These are phyloP conservation scores for Flaveria bidentis DNA, from an alignment of 129 eudicot genomes.

Conservation along the genomic window DNA sequence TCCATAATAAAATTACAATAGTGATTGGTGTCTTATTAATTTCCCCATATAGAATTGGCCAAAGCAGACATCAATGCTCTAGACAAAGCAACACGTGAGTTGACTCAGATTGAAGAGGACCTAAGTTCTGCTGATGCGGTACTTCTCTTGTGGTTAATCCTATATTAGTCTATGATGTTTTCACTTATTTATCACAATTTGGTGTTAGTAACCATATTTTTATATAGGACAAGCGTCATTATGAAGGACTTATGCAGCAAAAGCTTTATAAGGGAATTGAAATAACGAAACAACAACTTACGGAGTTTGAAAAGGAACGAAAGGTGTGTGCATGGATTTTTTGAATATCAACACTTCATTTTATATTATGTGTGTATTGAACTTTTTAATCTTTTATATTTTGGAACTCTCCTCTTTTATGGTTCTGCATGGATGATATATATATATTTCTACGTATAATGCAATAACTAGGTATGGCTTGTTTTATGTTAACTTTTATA, in stretches of 20 bases:
- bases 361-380: constrained; percentile 4
- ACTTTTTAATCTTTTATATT: not conserved
- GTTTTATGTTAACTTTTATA: not conserved
- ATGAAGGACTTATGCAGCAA: constrained; percentile 48
- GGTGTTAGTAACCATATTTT: constrained; percentile 15
- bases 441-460: not conserved
- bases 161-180: constrained; percentile 5
- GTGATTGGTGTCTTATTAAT: constrained; percentile 11
- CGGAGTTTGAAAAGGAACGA: constrained; percentile 47
- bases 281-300: constrained; percentile 41
- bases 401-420: not conserved
- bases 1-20: not conserved
- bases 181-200: constrained; percentile 7
- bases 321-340: constrained; percentile 45
- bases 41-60: constrained; percentile 54
- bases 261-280: constrained; percentile 54
- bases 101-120: constrained; percentile 58
- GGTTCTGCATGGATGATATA: not conserved
- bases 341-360: not conserved
- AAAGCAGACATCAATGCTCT: constrained; percentile 64
- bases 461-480: not conserved
- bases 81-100: constrained; percentile 57
- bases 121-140: constrained; percentile 52
- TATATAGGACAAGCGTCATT: constrained; percentile 54
- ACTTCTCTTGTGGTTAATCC: not conserved